Base-by-base conservation (phyloP, 2,329 filamentous ascomycete genomes). In the Penicillium freii region DNA sequence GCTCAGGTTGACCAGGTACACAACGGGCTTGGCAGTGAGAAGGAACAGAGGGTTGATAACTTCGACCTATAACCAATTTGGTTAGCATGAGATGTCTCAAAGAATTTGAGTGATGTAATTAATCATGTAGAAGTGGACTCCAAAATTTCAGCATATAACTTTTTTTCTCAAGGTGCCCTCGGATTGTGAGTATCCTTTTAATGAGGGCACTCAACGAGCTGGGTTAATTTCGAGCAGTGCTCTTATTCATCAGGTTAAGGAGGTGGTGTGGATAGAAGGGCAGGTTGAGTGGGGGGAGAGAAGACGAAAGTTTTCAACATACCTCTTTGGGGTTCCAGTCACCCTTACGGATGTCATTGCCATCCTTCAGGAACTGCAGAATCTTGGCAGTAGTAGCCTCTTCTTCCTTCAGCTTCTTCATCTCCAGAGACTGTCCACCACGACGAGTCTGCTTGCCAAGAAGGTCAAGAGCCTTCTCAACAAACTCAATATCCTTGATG, bases 401-500 rank as follows among this genome's bases (percentile, higher is more conserved):
- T 72, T 97, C 94, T 74, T 96, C 91, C 75, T 89, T 92, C 65
- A 96, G 82, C 82, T 96, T 97, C 86, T 97, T 99, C 85, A 96
- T 91, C 82, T 99, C 94, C 60, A 99, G 82, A 75, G 88, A 92
- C 79, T 99, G 93, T 47, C 94, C 94, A 71, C 94, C 94, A 80
- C 93, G 85, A 65, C 91, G 85, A 42, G 94, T 99, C 82, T 94
- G 93, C 85, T 97, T 99, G 81, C 89, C 87, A 68, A 96, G 83
- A 75, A 84, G 87, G 76, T 97, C 95, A 55, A 94, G 86, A 4
- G 92, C 90, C 84, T 99, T 99, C 81, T 96, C 92, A 59, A 90
- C 87, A 74, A 97, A 99, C 81, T 99, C 95, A 65, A 97, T 97
- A 78, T 99, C 94, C 82, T 99, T 99, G 77, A 97, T 87, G 62